These are phyloP conservation scores for Chytriomyces hyalinus DNA, from an alignment of 192 early-diverging fungal species.

Conservation along the genomic window DNA sequence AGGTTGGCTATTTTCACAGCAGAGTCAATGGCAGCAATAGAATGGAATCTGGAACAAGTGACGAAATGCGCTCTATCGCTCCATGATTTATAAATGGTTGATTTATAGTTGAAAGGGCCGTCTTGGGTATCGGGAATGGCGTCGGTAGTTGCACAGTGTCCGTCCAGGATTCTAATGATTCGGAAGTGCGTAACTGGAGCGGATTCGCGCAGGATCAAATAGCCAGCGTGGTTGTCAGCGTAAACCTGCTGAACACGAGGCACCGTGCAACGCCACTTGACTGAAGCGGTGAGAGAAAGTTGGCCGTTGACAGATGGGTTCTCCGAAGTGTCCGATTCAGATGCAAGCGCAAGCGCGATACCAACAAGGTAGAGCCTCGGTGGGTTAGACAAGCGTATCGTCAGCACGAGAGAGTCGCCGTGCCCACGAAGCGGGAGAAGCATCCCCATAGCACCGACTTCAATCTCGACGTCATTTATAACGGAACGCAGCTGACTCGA, in stretches of 20 bases:
- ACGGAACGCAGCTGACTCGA: background rate
- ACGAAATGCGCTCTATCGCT: background rate
- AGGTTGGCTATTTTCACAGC: background rate
- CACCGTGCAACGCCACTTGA: background rate
- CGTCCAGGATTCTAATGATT: constrained; percentile 5
- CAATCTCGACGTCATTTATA: background rate
- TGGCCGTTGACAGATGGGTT: background rate
- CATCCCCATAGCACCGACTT: background rate
- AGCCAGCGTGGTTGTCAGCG: constrained; percentile 15
- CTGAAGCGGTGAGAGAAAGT: background rate
- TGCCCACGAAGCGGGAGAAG: constrained; percentile 18
- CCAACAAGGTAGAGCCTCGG: background rate
- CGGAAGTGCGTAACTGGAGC: background rate
- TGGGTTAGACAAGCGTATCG: background rate
- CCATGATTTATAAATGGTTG: background rate
- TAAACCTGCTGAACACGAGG: background rate
- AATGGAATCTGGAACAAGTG: constrained; percentile 17
- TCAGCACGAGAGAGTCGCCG: constrained; percentile 7
- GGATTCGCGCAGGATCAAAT: background rate
- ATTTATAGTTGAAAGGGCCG: background rate
- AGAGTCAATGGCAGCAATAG: background rate
- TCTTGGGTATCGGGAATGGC: too few relatives aligned
- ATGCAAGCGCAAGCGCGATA: background rate
- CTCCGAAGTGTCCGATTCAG: background rate
- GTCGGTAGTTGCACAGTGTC: background rate